Percentiles rank a stretch among this genome's conserved stretches.
These are phyloP conservation scores for Tarenaya hassleriana DNA, from an alignment of 345 rosid species.

Conservation along the genomic window DNA sequence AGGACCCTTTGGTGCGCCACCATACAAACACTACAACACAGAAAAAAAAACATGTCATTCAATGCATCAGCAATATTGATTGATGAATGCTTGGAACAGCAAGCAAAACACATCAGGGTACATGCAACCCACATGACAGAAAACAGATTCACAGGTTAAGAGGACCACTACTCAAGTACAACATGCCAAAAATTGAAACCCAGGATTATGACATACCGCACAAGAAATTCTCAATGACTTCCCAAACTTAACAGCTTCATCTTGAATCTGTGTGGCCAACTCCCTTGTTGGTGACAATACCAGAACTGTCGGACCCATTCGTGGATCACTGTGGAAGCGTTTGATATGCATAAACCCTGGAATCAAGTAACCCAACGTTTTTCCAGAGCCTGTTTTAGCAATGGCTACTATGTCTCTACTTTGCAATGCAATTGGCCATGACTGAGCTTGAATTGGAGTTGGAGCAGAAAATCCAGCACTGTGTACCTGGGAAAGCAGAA, in stretches of 20 bases:
- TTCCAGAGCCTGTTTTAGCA: conserved; percentile 97
- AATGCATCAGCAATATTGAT: background rate
- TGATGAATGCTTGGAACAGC: too few relatives aligned
- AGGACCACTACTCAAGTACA: background rate
- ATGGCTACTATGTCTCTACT: conserved; percentile 90
- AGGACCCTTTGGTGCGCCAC: conserved; percentile 98
- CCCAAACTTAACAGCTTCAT: conserved; percentile 88
- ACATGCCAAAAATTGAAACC: background rate
- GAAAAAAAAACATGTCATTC: conserved; percentile 10
- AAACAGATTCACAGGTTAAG: background rate
- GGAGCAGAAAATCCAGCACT: conserved; percentile 92
- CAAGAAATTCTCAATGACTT: conserved; percentile 83
- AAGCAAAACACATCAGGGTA: too few relatives aligned
- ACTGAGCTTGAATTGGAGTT: conserved; percentile 99
- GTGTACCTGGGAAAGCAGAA: conserved; percentile 80
- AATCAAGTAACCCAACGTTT: conserved; percentile 86
- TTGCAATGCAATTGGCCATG: conserved; percentile 95
- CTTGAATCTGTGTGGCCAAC: conserved; percentile 94
- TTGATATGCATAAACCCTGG: conserved; percentile 87
- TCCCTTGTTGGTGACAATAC: conserved; percentile 96
- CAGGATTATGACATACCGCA: conserved; percentile 50
- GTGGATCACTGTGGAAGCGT: conserved; percentile 54
- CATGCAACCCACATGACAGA: background rate
- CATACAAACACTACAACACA: conserved; percentile 71
- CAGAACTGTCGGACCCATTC: conserved; percentile 85